Conservation (phyloP, 2,329 filamentous ascomycete species). For the Colletotrichum tropicale region DNA sequence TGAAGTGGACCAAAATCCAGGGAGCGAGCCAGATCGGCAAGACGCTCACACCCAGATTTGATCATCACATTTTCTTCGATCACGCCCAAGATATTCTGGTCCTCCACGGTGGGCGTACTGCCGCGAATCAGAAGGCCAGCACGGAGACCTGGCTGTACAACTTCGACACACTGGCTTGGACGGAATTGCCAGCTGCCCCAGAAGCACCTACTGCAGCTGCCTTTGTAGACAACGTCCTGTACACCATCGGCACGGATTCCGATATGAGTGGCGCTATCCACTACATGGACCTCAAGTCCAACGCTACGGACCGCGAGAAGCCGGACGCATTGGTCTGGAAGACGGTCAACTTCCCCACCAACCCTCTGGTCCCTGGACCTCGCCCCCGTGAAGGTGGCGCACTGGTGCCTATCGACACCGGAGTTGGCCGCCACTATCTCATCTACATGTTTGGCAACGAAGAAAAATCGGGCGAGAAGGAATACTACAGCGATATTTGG, state of each 20-base stretch:
- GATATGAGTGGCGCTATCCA: slow-evolving; percentile 37
- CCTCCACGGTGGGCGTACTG: slow-evolving; percentile 49
- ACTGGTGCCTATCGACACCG: slow-evolving; percentile 51
- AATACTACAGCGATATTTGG: slow-evolving; percentile 50
- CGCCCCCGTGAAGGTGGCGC: slow-evolving; percentile 45
- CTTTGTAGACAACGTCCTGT: slow-evolving; percentile 48
- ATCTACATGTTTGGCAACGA: slow-evolving; percentile 50
- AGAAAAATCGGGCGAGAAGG: slow-evolving; percentile 26
- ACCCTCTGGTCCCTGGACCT: slow-evolving; percentile 43
- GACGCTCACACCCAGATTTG: slow-evolving; percentile 31
- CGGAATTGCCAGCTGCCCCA: slow-evolving; percentile 48
- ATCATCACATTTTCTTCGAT: slow-evolving; percentile 40
- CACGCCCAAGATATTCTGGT: slow-evolving; percentile 53
- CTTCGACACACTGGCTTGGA: slow-evolving; percentile 52
- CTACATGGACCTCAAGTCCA: slow-evolving; percentile 35
- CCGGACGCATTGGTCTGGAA: slow-evolving; percentile 37
- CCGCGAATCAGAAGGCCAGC: slow-evolving; percentile 37
- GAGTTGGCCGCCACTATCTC: slow-evolving; percentile 56
- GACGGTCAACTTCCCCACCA: slow-evolving; percentile 37
- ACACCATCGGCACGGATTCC: slow-evolving; percentile 45
- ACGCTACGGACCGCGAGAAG: slow-evolving; percentile 32
- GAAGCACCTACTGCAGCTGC: slow-evolving; percentile 42
- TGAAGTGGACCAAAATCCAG: slow-evolving; percentile 36
- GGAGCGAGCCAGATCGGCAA: slow-evolving; percentile 34
- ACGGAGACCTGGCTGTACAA: slow-evolving; percentile 58